These are phyloP conservation scores for Erodium maritimum DNA, from an alignment of 345 rosid species.

Conservation along the genomic window DNA sequence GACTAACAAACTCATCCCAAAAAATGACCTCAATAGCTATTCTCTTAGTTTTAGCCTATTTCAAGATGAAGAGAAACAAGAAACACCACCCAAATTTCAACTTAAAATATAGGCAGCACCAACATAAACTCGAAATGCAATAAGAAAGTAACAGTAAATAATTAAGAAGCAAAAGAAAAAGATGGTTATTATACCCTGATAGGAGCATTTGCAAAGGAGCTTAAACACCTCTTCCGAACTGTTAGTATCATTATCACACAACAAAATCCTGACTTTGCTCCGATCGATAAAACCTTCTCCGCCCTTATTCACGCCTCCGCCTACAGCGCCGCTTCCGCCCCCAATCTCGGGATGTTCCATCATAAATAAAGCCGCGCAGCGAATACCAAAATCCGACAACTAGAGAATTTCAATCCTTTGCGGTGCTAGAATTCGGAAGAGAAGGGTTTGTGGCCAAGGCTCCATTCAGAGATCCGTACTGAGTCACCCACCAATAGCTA, in stretches of 20 bases:
- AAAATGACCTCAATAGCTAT: too few relatives aligned
- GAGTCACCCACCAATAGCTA: background rate
- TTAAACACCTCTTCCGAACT: constrained; percentile 64
- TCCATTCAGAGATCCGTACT: background rate
- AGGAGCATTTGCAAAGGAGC: constrained; percentile 81
- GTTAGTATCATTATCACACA: constrained; percentile 72
- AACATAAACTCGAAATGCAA: background rate
- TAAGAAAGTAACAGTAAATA: background rate
- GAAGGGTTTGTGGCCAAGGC: background rate
- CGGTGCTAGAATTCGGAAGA: background rate
- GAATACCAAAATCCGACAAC: constrained; percentile 6
- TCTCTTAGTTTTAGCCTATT: too few relatives aligned
- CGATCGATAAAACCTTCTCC: constrained; percentile 86
- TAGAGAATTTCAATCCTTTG: constrained; percentile 28
- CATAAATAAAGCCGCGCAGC: background rate
- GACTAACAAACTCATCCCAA: too few relatives aligned
- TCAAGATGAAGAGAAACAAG: too few relatives aligned
- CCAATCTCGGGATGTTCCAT: background rate
- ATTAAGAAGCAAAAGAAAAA: too few relatives aligned
- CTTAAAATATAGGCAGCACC: too few relatives aligned
- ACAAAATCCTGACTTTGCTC: constrained; percentile 94
- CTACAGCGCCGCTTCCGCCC: background rate
- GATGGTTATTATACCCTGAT: constrained; percentile 84
- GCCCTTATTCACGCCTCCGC: constrained; percentile 13
- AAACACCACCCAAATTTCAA: too few relatives aligned